Evolutionary conservation across 2,329 filamentous ascomycete genomes (phyloP).

Genomic region (Scedosporium apiospermum): DNA sequence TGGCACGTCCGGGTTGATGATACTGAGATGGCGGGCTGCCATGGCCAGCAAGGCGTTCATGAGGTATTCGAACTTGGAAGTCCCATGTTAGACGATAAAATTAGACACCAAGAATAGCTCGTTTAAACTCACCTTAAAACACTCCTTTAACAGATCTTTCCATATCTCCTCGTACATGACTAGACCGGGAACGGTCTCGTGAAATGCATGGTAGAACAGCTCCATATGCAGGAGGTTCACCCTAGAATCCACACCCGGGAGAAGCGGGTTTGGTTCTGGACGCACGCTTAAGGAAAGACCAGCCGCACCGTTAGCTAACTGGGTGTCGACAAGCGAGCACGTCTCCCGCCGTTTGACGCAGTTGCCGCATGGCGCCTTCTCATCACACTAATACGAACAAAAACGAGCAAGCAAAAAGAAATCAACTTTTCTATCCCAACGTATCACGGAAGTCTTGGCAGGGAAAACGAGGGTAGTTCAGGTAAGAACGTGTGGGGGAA

Average conservation of each 20-base stretch:
- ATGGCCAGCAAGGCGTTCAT: conserved; percentile 16
- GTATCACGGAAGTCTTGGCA: background rate
- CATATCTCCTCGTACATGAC: conserved; percentile 17
- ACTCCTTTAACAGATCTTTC: conserved; percentile 15
- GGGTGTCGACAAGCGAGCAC: conserved; percentile 10
- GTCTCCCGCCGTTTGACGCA: conserved; percentile 16
- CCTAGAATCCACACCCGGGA: conserved; percentile 1
- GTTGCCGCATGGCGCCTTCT: conserved; percentile 16
- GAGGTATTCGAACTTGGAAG: conserved; percentile 16
- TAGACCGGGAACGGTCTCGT: conserved; percentile 15
- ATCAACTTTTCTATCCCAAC: background rate
- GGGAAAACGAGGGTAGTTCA: background rate
- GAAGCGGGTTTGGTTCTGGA: conserved; percentile 2
- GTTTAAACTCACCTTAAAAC: conserved; percentile 15
- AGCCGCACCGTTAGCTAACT: background rate
- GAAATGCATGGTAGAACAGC: conserved; percentile 21
- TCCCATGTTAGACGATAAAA: background rate
- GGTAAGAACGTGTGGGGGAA: background rate
- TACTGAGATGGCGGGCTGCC: conserved; percentile 14
- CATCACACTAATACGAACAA: conserved; percentile 16
- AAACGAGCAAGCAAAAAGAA: background rate
- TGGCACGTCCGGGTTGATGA: conserved; percentile 7
- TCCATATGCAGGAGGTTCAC: conserved; percentile 21
- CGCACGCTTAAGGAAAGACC: background rate
- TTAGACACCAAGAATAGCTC: background rate